Percentiles rank a stretch among this genome's conserved stretches.
Evolutionary conservation across 164 flowering plant species (phyloP).

Genomic region (Tetracentron sinense): DNA sequence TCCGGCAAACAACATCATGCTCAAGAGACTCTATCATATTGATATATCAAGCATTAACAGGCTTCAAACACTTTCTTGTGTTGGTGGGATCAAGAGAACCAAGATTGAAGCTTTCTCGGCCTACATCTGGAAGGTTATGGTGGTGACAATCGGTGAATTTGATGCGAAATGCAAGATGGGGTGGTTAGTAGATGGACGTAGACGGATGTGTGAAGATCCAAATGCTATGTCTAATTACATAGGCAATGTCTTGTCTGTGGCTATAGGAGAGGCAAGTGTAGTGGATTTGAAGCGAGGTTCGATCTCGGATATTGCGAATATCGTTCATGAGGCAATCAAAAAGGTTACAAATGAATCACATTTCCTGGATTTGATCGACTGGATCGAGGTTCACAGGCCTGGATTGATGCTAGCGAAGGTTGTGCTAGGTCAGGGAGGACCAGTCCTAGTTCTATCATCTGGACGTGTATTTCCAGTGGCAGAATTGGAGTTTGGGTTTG

Average conservation of each 20-base stretch:
- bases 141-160: conserved; percentile 16
- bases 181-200: conserved; percentile 49
- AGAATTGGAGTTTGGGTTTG: conserved; percentile 50
- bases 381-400: conserved; percentile 54
- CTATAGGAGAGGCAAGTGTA: conserved; percentile 35
- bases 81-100: conserved; percentile 28
- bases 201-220: conserved; percentile 15
- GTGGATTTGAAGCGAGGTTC: conserved; percentile 25
- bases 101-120: conserved; percentile 62
- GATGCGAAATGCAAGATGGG: conserved; percentile 45
- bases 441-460: conserved; percentile 43
- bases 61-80: conserved; percentile 30
- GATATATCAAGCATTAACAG: conserved; percentile 30
- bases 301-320: conserved; percentile 25
- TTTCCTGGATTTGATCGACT: conserved; percentile 47
- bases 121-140: conserved; percentile 53
- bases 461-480: conserved; percentile 44
- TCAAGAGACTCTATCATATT: conserved; percentile 44
- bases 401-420: conserved; percentile 42
- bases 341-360: conserved; percentile 36
- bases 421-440: conserved; percentile 41
- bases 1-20: conserved; percentile 21
- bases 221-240: conserved; percentile 36
- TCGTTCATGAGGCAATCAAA: conserved; percentile 30
- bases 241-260: conserved; percentile 51